These are phyloP conservation scores for Amanita subjunquillea DNA, from an alignment of 768 basidiomycete genomes.

Conservation along the genomic window DNA sequence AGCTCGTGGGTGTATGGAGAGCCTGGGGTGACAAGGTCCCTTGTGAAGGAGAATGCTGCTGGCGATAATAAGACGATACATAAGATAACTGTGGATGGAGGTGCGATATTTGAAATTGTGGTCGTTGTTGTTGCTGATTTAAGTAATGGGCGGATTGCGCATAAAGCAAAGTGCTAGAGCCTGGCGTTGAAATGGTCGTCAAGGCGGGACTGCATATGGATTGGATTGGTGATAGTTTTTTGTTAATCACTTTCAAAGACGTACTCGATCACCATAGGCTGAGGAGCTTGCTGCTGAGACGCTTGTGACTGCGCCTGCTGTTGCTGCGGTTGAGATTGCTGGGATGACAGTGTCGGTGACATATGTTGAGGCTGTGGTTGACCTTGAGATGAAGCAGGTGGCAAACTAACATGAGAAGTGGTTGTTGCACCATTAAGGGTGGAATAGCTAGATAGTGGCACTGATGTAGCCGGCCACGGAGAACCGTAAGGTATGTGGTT, in stretches of 20 bases:
- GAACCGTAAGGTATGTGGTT: conserved; percentile 46
- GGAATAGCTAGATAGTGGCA: conserved; percentile 71
- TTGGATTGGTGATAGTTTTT: conserved; percentile 8
- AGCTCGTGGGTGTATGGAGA: conserved; percentile 47
- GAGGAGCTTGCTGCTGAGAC: conserved; percentile 17
- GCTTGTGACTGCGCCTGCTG: conserved; percentile 14
- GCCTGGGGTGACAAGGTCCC: conserved; percentile 63
- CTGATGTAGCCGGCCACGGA: conserved; percentile 31
- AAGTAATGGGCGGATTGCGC: conserved; percentile 26
- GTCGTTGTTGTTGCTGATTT: conserved; percentile 22
- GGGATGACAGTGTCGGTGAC: conserved; percentile 2
- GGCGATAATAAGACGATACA: conserved; percentile 17
- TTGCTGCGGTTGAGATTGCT: conserved; percentile 16
- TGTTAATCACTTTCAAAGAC: conserved; percentile 18
- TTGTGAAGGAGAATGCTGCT: conserved; percentile 31
- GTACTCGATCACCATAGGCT: conserved; percentile 62
- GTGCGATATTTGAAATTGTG: conserved; percentile 13
- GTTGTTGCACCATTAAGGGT: conserved; percentile 67
- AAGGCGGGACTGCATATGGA: conserved; percentile 42
- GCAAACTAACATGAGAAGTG: conserved; percentile 16
- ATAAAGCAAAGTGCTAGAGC: conserved; percentile 29
- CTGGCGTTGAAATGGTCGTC: conserved; percentile 37
- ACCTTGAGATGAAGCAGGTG: conserved; percentile 12
- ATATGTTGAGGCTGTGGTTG: conserved; percentile 20
- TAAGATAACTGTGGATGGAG: conserved; percentile 13